These are phyloP conservation scores for Leccinum subgranulosum DNA, from an alignment of 768 basidiomycete species.

Conservation along the genomic window DNA sequence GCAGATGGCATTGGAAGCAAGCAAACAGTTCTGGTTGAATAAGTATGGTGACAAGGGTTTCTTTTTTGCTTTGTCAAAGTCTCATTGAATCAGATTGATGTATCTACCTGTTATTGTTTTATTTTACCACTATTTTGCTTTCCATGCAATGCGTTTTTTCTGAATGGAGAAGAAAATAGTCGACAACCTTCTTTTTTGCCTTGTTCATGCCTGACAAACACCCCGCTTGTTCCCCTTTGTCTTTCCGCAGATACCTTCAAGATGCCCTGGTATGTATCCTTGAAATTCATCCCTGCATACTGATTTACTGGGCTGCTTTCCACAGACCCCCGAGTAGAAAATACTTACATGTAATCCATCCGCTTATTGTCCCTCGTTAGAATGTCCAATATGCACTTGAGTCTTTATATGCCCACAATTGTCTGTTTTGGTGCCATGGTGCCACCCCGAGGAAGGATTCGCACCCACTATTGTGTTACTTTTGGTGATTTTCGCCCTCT, in stretches of 20 bases:
- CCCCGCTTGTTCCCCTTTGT: not conserved
- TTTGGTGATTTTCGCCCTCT: too few relatives aligned
- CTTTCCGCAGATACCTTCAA: conserved; percentile 52
- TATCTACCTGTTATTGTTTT: too few relatives aligned
- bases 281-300: not conserved
- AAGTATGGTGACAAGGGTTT: too few relatives aligned
- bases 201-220: not conserved
- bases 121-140: too few relatives aligned
- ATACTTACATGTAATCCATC: conserved; percentile 29
- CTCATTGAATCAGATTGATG: too few relatives aligned
- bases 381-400: not conserved
- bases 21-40: too few relatives aligned
- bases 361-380: not conserved
- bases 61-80: too few relatives aligned
- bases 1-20: too few relatives aligned
- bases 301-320: conserved; percentile 1
- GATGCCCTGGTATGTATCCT: conserved; percentile 19
- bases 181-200: not conserved
- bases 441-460: conserved; percentile 61
- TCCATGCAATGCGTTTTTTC: too few relatives aligned
- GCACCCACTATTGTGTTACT: conserved; percentile 73
- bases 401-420: not conserved
- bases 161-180: too few relatives aligned
- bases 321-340: conserved; percentile 62
- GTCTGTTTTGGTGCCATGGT: conserved; percentile 42